phyloP scores from a whole-genome alignment of 257 asterid species.

The Lycium barbarum region DNA sequence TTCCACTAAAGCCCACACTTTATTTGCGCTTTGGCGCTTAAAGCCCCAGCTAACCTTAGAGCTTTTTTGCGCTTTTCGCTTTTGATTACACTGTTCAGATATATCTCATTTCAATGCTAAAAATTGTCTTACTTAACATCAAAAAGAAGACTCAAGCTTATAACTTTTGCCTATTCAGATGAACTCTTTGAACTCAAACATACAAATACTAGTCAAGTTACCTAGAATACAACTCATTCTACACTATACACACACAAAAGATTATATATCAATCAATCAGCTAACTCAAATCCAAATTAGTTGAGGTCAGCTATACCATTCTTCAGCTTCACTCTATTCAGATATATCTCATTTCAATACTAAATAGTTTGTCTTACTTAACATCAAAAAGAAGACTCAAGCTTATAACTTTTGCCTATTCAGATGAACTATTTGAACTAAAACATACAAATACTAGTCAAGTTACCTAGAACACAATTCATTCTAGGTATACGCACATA shows the following conservation, averaged over 20 bases:
- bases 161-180: background rate
- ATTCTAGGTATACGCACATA: no score
- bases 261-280: background rate
- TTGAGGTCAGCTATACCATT: background rate
- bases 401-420: background rate
- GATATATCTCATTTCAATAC: background rate
- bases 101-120: background rate
- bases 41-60: no score
- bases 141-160: background rate
- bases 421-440: background rate
- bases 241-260: background rate
- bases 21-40: no score
- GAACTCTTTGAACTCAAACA: background rate
- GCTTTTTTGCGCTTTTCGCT: no score
- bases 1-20: no score
- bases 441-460: background rate
- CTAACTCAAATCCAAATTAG: background rate
- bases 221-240: no score
- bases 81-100: background rate
- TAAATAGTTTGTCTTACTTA: background rate
- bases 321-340: background rate
- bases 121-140: background rate
- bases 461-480: no score
- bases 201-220: background rate
- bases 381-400: background rate